Evolutionary conservation across 148 eudicot species (phyloP).

Genomic region (Tetragonia tetragonoides): DNA sequence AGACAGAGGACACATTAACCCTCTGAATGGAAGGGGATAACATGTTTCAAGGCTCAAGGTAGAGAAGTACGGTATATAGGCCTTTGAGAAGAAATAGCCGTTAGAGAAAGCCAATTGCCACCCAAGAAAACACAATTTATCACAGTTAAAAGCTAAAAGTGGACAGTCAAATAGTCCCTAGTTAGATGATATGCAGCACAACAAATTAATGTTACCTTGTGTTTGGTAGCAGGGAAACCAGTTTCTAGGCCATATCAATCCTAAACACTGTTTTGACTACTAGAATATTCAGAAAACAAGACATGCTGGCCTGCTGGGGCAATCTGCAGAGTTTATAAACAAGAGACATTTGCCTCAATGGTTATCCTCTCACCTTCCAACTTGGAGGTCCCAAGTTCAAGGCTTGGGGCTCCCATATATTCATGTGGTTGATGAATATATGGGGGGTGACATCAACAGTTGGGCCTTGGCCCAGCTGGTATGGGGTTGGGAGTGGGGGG

Average conservation of each 20-base stretch:
- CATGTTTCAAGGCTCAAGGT: neutral
- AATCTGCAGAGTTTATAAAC: no score
- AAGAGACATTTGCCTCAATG: no score
- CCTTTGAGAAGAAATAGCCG: neutral
- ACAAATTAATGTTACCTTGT: neutral
- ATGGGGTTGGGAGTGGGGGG: no score
- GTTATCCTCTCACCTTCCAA: no score
- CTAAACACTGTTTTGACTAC: neutral
- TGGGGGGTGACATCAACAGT: no score
- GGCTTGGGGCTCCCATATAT: no score
- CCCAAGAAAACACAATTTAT: neutral
- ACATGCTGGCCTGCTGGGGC: neutral
- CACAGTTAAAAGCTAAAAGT: neutral
- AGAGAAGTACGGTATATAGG: neutral
- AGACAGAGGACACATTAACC: neutral
- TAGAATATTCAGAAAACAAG: neutral
- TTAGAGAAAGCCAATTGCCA: neutral
- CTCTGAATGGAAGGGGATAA: neutral
- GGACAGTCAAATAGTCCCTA: no score
- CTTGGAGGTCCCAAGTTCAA: no score
- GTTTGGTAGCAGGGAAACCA: neutral
- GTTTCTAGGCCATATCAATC: neutral
- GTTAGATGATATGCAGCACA: neutral
- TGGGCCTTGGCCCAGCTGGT: no score
- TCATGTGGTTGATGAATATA: no score